phyloP scores from a whole-genome alignment of 179 eudicot species.

The Carnegiea gigantea region DNA sequence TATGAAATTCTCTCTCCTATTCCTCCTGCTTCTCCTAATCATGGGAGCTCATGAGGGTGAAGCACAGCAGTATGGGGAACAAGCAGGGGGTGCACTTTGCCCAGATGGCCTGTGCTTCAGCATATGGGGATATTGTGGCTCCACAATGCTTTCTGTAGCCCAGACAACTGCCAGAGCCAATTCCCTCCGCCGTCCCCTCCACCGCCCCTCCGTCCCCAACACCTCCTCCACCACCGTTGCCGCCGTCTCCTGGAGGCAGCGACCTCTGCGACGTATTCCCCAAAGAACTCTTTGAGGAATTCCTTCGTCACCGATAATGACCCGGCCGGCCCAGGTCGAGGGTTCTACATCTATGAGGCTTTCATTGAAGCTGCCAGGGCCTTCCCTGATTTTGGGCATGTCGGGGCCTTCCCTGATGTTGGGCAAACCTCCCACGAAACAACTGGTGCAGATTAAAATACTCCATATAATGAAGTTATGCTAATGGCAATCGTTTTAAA shows the following conservation, averaged over 20 bases:
- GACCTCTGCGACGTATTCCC: not conserved
- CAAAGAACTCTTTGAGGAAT: not conserved
- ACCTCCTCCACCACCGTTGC: not conserved
- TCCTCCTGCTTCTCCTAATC: too few relatives aligned
- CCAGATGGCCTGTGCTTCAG: not conserved
- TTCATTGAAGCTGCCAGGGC: not conserved
- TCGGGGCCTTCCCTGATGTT: slow-evolving; percentile 1
- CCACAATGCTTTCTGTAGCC: not conserved
- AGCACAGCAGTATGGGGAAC: not conserved
- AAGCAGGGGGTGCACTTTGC: not conserved
- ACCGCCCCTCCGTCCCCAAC: too few relatives aligned
- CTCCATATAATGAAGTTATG: too few relatives aligned
- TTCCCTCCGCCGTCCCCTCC: not conserved
- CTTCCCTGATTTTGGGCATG: slow-evolving; percentile 10
- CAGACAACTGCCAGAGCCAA: slow-evolving; percentile 1
- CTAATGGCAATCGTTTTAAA: too few relatives aligned
- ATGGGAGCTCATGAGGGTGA: not conserved
- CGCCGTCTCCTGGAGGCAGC: not conserved
- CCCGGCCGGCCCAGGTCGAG: not conserved
- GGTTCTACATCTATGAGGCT: slow-evolving; percentile 12
- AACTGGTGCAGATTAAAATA: not conserved
- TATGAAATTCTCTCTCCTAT: too few relatives aligned
- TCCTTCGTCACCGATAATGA: not conserved
- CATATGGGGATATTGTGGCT: not conserved
- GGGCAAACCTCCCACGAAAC: slow-evolving; percentile 34